Evolutionary conservation across 345 rosid species (phyloP).

Genomic region (Luvunga scandens): DNA sequence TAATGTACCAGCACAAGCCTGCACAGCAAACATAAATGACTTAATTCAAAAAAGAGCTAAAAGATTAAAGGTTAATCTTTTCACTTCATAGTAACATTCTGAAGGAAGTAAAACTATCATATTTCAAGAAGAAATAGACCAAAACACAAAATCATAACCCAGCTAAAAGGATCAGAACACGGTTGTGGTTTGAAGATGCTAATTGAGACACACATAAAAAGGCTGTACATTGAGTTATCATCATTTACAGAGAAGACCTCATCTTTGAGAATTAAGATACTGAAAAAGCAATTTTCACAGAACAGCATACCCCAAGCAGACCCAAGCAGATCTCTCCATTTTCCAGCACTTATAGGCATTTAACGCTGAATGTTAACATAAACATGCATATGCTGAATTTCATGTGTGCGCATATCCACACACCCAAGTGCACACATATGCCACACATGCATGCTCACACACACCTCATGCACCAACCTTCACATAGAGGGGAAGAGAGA

Average conservation of each 20-base stretch:
- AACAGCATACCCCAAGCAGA: background rate
- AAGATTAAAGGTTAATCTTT: background rate
- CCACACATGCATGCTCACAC: background rate
- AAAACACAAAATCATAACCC: background rate
- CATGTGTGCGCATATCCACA: background rate
- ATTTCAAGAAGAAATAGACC: background rate
- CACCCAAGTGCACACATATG: background rate
- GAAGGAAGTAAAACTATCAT: background rate
- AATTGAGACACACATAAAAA: background rate
- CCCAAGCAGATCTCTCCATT: background rate
- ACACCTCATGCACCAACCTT: background rate
- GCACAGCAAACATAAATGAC: background rate
- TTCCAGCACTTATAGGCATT: background rate
- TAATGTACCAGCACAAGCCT: background rate
- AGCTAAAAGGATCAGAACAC: background rate
- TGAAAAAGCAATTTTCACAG: background rate
- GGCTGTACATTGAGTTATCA: background rate
- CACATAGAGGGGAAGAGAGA: background rate
- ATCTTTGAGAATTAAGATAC: background rate
- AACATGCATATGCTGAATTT: background rate
- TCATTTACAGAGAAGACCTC: background rate
- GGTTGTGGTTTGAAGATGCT: background rate
- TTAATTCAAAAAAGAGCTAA: background rate
- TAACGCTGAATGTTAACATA: background rate
- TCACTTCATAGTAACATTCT: background rate